These are phyloP conservation scores for Ophiostoma quercus DNA, from an alignment of 2,329 filamentous ascomycete genomes.

Conservation along the genomic window DNA sequence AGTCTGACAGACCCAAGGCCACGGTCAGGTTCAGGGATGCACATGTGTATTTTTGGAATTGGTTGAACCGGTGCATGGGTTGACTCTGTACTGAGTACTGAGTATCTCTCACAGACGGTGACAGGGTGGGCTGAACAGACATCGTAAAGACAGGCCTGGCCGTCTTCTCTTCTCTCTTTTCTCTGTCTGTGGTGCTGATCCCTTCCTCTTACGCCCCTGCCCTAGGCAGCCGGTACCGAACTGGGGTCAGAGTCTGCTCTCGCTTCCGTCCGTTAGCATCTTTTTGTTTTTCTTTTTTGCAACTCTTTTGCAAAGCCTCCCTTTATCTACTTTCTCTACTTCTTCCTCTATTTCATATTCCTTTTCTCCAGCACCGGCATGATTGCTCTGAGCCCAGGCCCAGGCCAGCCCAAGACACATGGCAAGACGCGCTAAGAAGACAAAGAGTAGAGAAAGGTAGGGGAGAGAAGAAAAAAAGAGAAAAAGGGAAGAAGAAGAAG, in stretches of 20 bases:
- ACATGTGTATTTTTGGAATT: conserved; percentile 16
- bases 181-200: background rate
- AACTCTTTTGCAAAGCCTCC: background rate
- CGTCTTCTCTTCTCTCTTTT: too few species aligned
- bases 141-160: too few species aligned
- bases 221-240: background rate
- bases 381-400: background rate
- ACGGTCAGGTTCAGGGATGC: conserved; percentile 18
- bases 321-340: background rate
- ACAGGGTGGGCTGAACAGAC: background rate
- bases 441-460: background rate
- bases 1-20: conserved; percentile 14
- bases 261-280: background rate
- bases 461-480: background rate
- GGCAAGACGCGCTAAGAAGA: conserved; percentile 9
- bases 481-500: background rate
- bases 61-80: background rate
- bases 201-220: background rate
- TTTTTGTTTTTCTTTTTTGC: background rate
- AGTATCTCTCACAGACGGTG: background rate
- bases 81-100: too few species aligned
- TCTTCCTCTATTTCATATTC: background rate
- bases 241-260: conserved; percentile 7
- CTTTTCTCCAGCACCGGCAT: conserved; percentile 3
- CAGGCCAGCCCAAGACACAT: background rate